A percentile compares a stretch with the other conserved stretches of the same genome.
Conservation (phyloP, 1,139 yeast species). For the Debaryomycetaceae sp. region DNA sequence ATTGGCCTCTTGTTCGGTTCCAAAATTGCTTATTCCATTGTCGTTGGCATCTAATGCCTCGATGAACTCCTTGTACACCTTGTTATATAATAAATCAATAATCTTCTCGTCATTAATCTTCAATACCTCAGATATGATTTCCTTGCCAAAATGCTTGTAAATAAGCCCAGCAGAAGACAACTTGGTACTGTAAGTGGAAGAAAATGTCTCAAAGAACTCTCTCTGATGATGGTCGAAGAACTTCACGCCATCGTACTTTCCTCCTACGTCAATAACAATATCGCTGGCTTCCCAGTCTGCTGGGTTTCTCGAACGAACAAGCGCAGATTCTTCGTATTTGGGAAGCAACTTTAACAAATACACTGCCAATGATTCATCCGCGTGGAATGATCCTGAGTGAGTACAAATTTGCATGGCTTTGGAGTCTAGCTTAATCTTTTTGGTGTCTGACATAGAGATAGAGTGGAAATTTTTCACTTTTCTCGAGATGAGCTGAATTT, state of each 20-base stretch:
- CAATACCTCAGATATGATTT: slow-evolving; percentile 54
- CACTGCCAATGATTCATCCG: slow-evolving; percentile 96
- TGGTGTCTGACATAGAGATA: slow-evolving; percentile 6
- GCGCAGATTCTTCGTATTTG: slow-evolving; percentile 57
- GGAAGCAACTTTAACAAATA: slow-evolving; percentile 78
- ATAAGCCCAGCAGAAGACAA: slow-evolving; percentile 92
- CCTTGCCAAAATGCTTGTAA: slow-evolving; percentile 89
- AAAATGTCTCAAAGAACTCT: slow-evolving; percentile 40
- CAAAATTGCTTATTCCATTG: slow-evolving; percentile 81
- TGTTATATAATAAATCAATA: slow-evolving; percentile 63
- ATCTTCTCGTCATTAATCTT: slow-evolving; percentile 32
- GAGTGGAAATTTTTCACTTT: background rate
- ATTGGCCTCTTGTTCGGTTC: slow-evolving; percentile 41
- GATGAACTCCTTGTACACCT: slow-evolving; percentile 78
- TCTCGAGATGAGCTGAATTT: slow-evolving; percentile 2
- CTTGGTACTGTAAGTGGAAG: slow-evolving; percentile 53
- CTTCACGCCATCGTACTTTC: slow-evolving; percentile 84
- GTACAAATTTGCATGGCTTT: slow-evolving; percentile 64
- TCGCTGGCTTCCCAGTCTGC: slow-evolving; percentile 83
- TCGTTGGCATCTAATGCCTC: slow-evolving; percentile 96
- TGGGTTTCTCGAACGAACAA: slow-evolving; percentile 82
- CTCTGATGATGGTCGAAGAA: slow-evolving; percentile 97
- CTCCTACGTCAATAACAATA: slow-evolving; percentile 92
- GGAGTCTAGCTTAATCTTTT: slow-evolving; percentile 10
- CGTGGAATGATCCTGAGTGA: slow-evolving; percentile 94